Conservation (phyloP, 495 filamentous ascomycete genomes). For the Aspergillus biplanus region DNA sequence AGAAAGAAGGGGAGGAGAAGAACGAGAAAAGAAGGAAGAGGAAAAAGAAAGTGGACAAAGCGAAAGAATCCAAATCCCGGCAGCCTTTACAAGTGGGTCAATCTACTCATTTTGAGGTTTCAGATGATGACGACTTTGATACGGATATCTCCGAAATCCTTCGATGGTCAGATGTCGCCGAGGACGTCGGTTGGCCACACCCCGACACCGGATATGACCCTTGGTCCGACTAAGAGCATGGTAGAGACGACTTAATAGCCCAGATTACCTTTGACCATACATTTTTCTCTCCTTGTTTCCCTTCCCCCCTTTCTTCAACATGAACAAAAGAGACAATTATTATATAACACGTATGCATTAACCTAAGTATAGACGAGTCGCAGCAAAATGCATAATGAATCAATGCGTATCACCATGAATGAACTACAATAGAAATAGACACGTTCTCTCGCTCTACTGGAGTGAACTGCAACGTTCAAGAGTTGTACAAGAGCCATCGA, state of each 20-base stretch:
- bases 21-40: conserved; percentile 3
- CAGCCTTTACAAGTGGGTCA: background rate
- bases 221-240: conserved; percentile 11
- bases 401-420: background rate
- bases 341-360: background rate
- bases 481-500: background rate
- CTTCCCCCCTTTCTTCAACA: no score
- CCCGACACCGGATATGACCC: conserved; percentile 14
- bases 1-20: background rate
- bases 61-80: background rate
- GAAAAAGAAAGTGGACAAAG: background rate
- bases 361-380: background rate
- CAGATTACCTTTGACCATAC: no score
- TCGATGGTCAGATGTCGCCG: conserved; percentile 14
- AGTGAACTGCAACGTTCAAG: background rate
- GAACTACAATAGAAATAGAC: background rate
- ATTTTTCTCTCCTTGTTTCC: no score
- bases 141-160: conserved; percentile 1
- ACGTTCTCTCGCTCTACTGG: background rate
- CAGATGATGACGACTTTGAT: conserved; percentile 5
- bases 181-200: conserved; percentile 10
- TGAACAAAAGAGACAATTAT: background rate
- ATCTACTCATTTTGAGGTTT: background rate
- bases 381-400: background rate
- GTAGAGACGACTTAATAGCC: background rate